Base-by-base conservation (phyloP, 352 stramenopile genomes). In the Phytophthora quininea region DNA sequence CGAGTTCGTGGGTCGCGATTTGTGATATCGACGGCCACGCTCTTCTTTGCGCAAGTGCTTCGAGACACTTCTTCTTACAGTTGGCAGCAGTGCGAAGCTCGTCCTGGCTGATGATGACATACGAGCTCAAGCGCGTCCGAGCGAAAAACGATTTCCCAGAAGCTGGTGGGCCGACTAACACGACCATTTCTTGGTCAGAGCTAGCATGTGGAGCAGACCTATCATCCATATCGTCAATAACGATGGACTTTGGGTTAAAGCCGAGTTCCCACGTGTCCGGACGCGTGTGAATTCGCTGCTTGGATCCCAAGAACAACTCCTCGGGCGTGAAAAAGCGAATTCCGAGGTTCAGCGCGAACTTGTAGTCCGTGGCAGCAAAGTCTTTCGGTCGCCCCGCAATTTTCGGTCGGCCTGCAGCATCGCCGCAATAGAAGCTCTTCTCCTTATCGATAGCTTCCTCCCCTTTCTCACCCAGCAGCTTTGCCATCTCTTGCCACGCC, bases 301-400 rank as follows among this genome's bases (percentile, higher is more conserved):
- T 92, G 1, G 80, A 84, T 24, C 69, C 59, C 30, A 95, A 52
- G 51, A 97, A 97, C 8, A 97, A 73, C 47, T 77, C 77, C 56
- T 97, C 90, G 3, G 92, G 91, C 1, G 91, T 97, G 47, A 85
- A 72, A 67, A 97, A 97, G 30, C 64, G 62, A 31, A 97, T 48
- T 0, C 77, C 77, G n/a, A 88, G 62, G 69, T 97, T 97, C 5
- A 96, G 65, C 12, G 92, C 91, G 54, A 97, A 96, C 66, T 95
- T 94, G 71, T 96, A 93, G 60, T 97, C 92, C 3, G 85, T 89
- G 14, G 82, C 79, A 7, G 88, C 85, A 65, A 96, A 96, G 63
- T 96, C 88, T 61, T 96, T 96, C 32, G 76, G 67, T 7, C 86
- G 75, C 2, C 85, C 86, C 10, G 75, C 57, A 15, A 79, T 76